Conservation (phyloP, 2,329 filamentous ascomycete genomes). For the Fusarium tuaranense region DNA sequence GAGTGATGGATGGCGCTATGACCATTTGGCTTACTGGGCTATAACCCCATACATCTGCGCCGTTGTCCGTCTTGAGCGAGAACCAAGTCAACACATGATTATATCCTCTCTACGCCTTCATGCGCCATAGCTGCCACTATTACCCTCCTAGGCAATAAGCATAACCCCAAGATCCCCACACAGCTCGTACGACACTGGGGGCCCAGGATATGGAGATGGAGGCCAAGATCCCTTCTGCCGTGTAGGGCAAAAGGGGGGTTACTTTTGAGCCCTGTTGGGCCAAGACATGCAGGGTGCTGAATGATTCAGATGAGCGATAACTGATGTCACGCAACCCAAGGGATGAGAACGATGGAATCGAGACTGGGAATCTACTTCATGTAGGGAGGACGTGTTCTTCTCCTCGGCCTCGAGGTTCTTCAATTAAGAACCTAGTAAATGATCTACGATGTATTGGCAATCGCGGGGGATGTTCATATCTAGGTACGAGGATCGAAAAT, state of each 20-base stretch:
- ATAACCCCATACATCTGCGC: background rate
- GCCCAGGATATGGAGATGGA: background rate
- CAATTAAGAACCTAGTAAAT: background rate
- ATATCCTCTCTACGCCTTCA: too few species aligned
- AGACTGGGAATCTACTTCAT: background rate
- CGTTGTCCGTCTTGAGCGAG: background rate
- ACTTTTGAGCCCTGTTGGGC: background rate
- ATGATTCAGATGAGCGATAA: background rate
- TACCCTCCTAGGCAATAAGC: background rate
- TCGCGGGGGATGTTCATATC: background rate
- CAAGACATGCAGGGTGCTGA: background rate
- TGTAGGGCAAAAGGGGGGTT: background rate
- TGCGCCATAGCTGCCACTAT: background rate
- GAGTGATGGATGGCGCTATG: too few species aligned
- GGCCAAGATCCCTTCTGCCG: background rate
- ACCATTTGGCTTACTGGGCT: background rate
- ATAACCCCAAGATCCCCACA: background rate
- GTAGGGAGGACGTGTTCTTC: background rate
- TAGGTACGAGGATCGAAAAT: background rate
- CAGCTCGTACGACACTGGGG: background rate
- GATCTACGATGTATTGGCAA: background rate
- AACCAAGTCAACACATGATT: background rate
- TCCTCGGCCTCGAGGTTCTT: background rate
- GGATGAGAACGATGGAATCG: background rate
- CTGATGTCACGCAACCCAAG: background rate